Evolutionary conservation across 352 stramenopile genomes (phyloP).

Genomic region (Globisporangium radiosum): DNA sequence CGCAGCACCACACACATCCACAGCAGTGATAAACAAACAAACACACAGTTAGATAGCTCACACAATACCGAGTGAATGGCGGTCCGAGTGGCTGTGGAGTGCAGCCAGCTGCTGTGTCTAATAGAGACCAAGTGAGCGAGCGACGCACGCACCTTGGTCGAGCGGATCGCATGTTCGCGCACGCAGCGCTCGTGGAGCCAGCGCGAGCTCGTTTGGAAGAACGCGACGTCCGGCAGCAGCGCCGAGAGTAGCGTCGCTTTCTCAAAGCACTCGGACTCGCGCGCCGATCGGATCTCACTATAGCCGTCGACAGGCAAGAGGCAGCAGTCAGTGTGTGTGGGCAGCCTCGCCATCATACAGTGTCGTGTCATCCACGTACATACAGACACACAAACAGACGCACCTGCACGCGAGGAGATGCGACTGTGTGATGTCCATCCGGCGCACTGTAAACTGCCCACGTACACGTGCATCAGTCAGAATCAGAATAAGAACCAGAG

Average conservation of each 20-base stretch:
- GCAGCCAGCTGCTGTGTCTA: no score
- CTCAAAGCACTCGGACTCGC: constrained; percentile 79
- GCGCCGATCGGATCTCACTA: constrained; percentile 76
- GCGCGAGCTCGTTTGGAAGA: constrained; percentile 50
- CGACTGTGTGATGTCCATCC: constrained; percentile 83
- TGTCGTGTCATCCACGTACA: not conserved
- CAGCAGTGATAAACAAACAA: no score
- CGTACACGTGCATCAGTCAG: not conserved
- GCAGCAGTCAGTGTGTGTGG: constrained; percentile 1
- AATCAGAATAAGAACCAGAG: not conserved
- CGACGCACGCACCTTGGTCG: constrained; percentile 43
- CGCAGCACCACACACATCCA: not conserved
- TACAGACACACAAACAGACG: not conserved
- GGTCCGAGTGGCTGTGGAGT: no score
- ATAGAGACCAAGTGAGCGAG: no score
- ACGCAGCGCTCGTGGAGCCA: constrained; percentile 69
- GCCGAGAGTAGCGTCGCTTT: constrained; percentile 58
- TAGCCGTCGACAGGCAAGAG: not conserved
- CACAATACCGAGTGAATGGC: no score
- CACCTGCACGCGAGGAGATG: constrained; percentile 76
- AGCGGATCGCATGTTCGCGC: constrained; percentile 65
- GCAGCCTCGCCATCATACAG: no score
- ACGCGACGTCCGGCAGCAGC: constrained; percentile 48
- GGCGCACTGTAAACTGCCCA: constrained; percentile 65
- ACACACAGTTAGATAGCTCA: no score